Percentiles rank a stretch among this genome's conserved stretches.
These are phyloP conservation scores for Neurospora sp. DNA, from an alignment of 495 filamentous ascomycete species.

Conservation along the genomic window DNA sequence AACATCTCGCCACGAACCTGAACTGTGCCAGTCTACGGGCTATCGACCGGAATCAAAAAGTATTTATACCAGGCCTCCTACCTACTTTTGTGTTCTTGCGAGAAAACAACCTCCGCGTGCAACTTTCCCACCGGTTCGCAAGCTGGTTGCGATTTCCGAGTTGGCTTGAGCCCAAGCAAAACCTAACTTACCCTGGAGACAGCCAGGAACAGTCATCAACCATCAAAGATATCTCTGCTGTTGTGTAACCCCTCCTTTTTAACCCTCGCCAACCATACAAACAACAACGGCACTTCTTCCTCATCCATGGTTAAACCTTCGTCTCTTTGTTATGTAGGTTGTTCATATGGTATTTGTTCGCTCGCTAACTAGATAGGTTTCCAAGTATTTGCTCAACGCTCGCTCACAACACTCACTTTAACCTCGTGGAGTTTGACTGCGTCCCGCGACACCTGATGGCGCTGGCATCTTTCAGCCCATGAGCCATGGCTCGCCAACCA, in stretches of 20 bases:
- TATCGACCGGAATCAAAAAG: not conserved
- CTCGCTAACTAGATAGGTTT: constrained; percentile 16
- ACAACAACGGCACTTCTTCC: not conserved
- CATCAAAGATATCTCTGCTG: not conserved
- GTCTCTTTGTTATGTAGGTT: not conserved
- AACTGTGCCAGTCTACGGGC: not conserved
- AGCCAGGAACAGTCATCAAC: not conserved
- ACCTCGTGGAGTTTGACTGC: constrained; percentile 40
- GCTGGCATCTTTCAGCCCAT: not conserved
- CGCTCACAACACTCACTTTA: constrained; percentile 48
- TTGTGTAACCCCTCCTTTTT: not conserved
- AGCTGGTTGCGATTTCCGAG: not conserved
- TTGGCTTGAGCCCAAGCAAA: not conserved
- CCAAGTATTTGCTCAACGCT: constrained; percentile 46
- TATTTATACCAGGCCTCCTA: not conserved
- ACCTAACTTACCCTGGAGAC: not conserved
- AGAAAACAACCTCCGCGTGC: not conserved
- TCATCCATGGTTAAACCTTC: too few relatives aligned
- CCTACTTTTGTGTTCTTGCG: not conserved
- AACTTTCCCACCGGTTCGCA: not conserved
- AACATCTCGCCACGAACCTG: not conserved
- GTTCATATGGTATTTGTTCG: not conserved
- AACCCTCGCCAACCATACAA: not conserved
- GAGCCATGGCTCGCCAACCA: not conserved
- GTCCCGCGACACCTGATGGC: not conserved